Evolutionary conservation across 768 basidiomycete genomes (phyloP).

Genomic region (Tricholomella constricta): DNA sequence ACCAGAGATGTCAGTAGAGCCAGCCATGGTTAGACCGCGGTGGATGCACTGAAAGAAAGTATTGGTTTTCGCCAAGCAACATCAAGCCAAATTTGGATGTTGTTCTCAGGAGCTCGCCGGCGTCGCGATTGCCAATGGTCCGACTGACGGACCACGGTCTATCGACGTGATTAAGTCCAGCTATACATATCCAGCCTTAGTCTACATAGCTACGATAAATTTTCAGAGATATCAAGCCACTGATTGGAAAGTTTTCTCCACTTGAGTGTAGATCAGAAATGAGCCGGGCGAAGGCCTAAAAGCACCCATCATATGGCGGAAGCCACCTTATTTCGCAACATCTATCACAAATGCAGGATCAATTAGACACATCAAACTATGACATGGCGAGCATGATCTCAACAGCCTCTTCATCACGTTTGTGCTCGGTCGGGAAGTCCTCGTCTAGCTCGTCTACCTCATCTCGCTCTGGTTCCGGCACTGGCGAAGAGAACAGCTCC

Average conservation of each 20-base stretch:
- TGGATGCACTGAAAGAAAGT: neutral
- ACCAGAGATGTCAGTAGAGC: constrained; percentile 42
- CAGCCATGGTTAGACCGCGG: constrained; percentile 39
- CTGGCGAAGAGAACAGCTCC: neutral
- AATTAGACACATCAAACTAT: neutral
- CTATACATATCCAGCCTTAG: constrained; percentile 3
- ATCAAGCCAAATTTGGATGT: constrained; percentile 13
- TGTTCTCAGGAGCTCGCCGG: constrained; percentile 14
- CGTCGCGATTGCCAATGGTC: neutral
- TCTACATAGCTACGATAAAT: neutral
- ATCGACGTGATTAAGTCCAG: no score
- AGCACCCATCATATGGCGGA: no score
- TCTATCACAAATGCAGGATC: neutral
- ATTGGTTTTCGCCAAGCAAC: constrained; percentile 2
- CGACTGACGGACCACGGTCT: no score
- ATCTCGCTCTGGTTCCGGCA: neutral
- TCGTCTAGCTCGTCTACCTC: neutral
- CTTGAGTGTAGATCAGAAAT: neutral
- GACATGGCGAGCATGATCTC: constrained; percentile 7
- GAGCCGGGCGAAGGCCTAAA: no score
- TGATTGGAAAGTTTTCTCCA: no score
- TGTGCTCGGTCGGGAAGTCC: neutral
- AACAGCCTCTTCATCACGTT: constrained; percentile 11
- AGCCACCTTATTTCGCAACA: neutral
- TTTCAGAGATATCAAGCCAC: no score